Conservation (phyloP, 257 asterid genomes). For the Salvia rosmarinus region DNA sequence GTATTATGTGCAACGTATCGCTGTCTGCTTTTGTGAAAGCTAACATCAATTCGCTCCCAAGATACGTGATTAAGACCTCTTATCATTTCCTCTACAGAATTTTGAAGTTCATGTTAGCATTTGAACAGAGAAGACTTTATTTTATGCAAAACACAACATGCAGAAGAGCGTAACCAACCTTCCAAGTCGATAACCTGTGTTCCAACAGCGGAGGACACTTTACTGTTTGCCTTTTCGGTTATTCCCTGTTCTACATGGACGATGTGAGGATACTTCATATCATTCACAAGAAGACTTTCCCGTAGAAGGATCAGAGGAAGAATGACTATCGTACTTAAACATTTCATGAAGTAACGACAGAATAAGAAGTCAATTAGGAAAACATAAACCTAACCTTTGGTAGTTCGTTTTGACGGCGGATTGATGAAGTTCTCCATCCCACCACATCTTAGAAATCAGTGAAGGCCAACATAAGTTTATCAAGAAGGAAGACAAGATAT, state of each 20-base stretch:
- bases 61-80: constrained; percentile 81
- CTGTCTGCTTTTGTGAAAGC: constrained; percentile 83
- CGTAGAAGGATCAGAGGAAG: constrained; percentile 36
- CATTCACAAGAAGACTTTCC: constrained; percentile 64
- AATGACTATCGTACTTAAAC: constrained; percentile 25
- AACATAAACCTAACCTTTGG: constrained; percentile 58
- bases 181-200: constrained; percentile 70
- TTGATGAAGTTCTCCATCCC: constrained; percentile 98
- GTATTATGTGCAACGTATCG: constrained; percentile 85
- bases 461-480: constrained; percentile 46
- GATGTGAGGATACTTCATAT: constrained; percentile 82
- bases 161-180: constrained; percentile 48
- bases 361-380: neutral
- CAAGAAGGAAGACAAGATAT: neutral
- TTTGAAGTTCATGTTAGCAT: constrained; percentile 31
- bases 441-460: constrained; percentile 70
- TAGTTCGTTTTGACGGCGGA: constrained; percentile 82
- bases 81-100: constrained; percentile 82
- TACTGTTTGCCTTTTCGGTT: constrained; percentile 38
- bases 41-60: constrained; percentile 92
- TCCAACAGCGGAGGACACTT: constrained; percentile 51
- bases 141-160: neutral
- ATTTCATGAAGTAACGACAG: constrained; percentile 10
- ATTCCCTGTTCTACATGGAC: constrained; percentile 64
- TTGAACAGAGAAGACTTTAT: constrained; percentile 3